Evolutionary conservation across 306 rosid species (phyloP).

Genomic region (Prunus salicina): DNA sequence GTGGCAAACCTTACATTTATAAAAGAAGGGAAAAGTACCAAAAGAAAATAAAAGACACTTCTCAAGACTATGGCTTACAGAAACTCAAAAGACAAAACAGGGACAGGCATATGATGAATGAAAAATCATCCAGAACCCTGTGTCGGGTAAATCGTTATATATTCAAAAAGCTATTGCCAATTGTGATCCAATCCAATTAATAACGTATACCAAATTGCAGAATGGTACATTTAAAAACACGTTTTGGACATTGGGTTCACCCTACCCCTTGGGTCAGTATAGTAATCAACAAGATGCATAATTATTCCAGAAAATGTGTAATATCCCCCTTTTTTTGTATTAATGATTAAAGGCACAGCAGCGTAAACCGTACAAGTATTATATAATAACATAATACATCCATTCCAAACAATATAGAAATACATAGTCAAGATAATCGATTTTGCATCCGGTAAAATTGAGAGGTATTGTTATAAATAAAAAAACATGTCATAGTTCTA

Average conservation of each 20-base stretch:
- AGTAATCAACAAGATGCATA: background rate
- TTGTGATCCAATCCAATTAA: background rate
- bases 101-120: background rate
- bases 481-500: too few species aligned
- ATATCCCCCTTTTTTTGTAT: background rate
- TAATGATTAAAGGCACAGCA: background rate
- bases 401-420: background rate
- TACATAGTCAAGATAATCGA: background rate
- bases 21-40: background rate
- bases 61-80: background rate
- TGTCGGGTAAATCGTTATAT: background rate
- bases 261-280: background rate
- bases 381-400: background rate
- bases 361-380: background rate
- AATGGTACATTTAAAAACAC: background rate
- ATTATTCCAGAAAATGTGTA: background rate
- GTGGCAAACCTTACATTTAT: background rate
- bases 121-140: background rate
- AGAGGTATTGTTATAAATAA: background rate
- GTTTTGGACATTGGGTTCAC: background rate
- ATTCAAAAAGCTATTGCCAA: background rate
- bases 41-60: background rate
- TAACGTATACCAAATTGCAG: background rate
- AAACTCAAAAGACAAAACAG: background rate
- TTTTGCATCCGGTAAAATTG: background rate